Evolutionary conservation across 2,329 filamentous ascomycete species (phyloP).

Genomic region (Bipolaris gigantea): DNA sequence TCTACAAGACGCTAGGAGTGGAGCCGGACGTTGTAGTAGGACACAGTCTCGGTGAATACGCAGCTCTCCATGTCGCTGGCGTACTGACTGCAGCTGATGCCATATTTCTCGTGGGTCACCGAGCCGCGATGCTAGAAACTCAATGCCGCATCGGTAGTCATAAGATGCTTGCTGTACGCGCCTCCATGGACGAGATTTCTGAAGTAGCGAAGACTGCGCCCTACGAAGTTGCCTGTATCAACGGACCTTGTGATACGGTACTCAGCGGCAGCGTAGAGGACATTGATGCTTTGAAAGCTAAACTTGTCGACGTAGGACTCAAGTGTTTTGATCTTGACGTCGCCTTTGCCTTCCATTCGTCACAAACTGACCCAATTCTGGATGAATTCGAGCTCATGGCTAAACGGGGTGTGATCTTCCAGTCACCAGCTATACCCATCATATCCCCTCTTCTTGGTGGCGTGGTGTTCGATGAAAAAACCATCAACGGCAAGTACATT

Average conservation of each 20-base stretch:
- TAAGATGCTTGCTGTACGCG: conserved; percentile 36
- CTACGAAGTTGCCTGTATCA: conserved; percentile 32
- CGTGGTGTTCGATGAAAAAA: neutral
- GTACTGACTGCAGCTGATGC: conserved; percentile 37
- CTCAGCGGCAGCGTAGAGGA: conserved; percentile 24
- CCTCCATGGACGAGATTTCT: no score
- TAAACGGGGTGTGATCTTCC: conserved; percentile 20
- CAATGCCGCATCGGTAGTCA: conserved; percentile 31
- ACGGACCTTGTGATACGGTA: conserved; percentile 32
- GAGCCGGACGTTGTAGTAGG: conserved; percentile 20
- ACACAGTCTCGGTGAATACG: conserved; percentile 45
- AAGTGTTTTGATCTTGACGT: conserved; percentile 10
- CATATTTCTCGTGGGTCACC: conserved; percentile 40
- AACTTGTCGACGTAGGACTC: neutral
- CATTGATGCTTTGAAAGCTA: neutral
- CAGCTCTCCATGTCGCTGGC: conserved; percentile 41
- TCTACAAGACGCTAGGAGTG: conserved; percentile 14
- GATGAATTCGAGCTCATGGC: conserved; percentile 41
- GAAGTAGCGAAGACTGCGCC: no score
- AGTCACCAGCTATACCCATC: neutral
- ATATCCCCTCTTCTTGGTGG: neutral
- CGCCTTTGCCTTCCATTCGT: conserved; percentile 24
- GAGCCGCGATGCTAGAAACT: conserved; percentile 33
- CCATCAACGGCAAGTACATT: neutral
- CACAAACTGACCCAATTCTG: conserved; percentile 48